Evolutionary conservation across 108 stramenopile genomes (phyloP).

Genomic region (Parmales sp.): DNA sequence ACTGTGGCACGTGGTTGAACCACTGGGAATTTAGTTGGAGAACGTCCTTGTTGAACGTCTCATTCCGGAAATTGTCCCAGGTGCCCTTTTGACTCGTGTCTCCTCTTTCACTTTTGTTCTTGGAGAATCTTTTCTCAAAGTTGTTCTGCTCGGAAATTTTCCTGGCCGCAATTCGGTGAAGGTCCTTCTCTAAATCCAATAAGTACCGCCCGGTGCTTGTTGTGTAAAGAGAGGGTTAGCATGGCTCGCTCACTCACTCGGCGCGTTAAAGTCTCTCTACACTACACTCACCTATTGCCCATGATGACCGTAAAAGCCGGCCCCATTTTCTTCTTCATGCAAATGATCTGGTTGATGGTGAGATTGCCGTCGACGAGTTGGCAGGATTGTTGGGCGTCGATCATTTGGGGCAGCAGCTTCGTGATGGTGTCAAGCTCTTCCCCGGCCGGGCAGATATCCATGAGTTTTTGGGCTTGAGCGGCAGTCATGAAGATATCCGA

Average conservation of each 20-base stretch:
- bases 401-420: slow-evolving; percentile 12
- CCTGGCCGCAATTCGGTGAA: slow-evolving; percentile 12
- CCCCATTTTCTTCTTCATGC: slow-evolving; percentile 23
- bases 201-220: slow-evolving; percentile 25
- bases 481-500: slow-evolving; percentile 8
- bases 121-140: slow-evolving; percentile 12
- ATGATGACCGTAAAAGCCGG: slow-evolving; percentile 24
- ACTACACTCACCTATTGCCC: too few relatives aligned
- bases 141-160: slow-evolving; percentile 25
- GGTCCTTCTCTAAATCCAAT: slow-evolving; percentile 19
- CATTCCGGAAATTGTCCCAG: slow-evolving; percentile 40
- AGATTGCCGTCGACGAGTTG: slow-evolving; percentile 7
- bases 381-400: background rate
- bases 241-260: too few relatives aligned
- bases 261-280: too few relatives aligned
- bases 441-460: background rate
- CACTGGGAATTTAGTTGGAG: slow-evolving; percentile 15
- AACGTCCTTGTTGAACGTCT: slow-evolving; percentile 20
- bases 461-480: background rate
- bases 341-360: slow-evolving; percentile 9
- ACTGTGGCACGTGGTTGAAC: slow-evolving; percentile 17
- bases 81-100: slow-evolving; percentile 31
- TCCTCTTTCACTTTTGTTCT: slow-evolving; percentile 9
- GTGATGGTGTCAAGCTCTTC: background rate
- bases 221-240: too few relatives aligned